Conservation (phyloP, 371 early-diverging fungal genomes). For the Basidiobolus heterosporus region DNA sequence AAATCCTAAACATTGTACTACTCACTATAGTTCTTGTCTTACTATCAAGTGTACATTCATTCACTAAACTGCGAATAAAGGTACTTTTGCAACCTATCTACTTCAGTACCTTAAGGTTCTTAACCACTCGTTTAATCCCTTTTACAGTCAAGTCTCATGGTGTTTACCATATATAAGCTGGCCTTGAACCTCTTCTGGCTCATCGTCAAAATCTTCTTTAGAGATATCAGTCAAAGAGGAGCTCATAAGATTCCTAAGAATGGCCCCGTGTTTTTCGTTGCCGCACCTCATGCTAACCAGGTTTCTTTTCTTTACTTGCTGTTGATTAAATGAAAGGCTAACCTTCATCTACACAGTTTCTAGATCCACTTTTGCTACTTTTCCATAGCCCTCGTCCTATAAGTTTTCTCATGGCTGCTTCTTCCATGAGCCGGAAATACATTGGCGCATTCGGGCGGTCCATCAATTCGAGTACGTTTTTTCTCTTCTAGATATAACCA, state of each 20-base stretch:
- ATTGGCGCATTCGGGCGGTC: constrained; percentile 65
- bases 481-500: background rate
- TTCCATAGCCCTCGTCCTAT: constrained; percentile 58
- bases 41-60: too few relatives aligned
- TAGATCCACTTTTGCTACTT: constrained; percentile 75
- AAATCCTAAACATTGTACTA: too few relatives aligned
- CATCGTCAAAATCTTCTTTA: constrained; percentile 64
- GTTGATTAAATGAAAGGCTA: background rate
- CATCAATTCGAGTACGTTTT: constrained; percentile 40
- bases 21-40: too few relatives aligned
- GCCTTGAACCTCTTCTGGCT: background rate
- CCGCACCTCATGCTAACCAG: constrained; percentile 91
- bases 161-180: too few relatives aligned
- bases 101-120: too few relatives aligned
- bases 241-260: constrained; percentile 63
- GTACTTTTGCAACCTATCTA: too few relatives aligned
- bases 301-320: constrained; percentile 17
- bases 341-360: constrained; percentile 32
- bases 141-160: too few relatives aligned
- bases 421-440: constrained; percentile 58
- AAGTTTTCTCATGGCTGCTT: constrained; percentile 69
- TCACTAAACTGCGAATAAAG: too few relatives aligned
- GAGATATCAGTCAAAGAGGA: constrained; percentile 74
- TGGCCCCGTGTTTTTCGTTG: constrained; percentile 86
- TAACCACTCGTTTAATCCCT: too few relatives aligned